A percentile compares a stretch with the other conserved stretches of the same genome.
Evolutionary conservation across 2,329 filamentous ascomycete genomes (phyloP).

Genomic region (Monilinia vaccinii-corymbosi): DNA sequence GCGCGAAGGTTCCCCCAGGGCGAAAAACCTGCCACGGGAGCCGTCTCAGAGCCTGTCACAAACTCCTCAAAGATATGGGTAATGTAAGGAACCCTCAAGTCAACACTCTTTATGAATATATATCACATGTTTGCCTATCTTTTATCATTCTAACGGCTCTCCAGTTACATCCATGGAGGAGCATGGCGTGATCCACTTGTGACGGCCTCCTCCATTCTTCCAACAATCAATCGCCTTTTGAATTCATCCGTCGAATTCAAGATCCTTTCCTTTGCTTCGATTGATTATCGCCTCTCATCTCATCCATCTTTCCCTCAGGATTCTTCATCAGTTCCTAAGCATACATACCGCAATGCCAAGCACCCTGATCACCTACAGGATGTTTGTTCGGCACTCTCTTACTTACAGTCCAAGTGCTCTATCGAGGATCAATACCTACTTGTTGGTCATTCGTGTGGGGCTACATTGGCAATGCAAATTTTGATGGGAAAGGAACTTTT

Average conservation of each 20-base stretch:
- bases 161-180: slow-evolving; percentile 45
- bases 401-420: slow-evolving; percentile 39
- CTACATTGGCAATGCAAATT: slow-evolving; percentile 50
- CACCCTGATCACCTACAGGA: slow-evolving; percentile 56
- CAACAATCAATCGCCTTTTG: slow-evolving; percentile 37
- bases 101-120: background rate
- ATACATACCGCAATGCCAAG: slow-evolving; percentile 34
- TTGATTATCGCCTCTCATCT: slow-evolving; percentile 56
- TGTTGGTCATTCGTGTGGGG: slow-evolving; percentile 55
- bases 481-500: background rate
- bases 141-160: background rate
- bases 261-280: slow-evolving; percentile 54
- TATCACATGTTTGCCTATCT: background rate
- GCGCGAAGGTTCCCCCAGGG: background rate
- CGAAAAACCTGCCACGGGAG: background rate
- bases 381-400: slow-evolving; percentile 41
- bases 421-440: slow-evolving; percentile 43
- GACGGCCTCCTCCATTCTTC: slow-evolving; percentile 37
- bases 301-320: slow-evolving; percentile 39
- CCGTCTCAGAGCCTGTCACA: background rate
- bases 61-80: background rate
- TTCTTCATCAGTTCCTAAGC: slow-evolving; percentile 13
- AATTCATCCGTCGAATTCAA: slow-evolving; percentile 7
- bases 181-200: slow-evolving; percentile 52
- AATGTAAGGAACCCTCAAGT: background rate